Percentiles rank a stretch among this genome's conserved stretches.
phyloP scores from a whole-genome alignment of 1,139 yeast genomes.

The Kazachstania sp. region DNA sequence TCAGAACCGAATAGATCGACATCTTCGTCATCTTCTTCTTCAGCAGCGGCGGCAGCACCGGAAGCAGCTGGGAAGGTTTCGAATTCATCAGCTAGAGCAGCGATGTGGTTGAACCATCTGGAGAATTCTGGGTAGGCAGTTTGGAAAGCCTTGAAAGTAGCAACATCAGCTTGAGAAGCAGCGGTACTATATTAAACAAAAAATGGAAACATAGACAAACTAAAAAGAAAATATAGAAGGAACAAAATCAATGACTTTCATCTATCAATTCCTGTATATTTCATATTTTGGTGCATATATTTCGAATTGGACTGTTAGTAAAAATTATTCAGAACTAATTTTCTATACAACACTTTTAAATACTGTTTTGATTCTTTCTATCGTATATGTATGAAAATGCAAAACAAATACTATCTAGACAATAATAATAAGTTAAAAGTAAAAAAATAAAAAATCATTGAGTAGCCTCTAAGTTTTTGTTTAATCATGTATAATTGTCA shows the following conservation, averaged over 20 bases:
- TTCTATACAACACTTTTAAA: too few relatives aligned
- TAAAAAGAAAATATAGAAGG: neutral
- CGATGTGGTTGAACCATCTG: conserved; percentile 98
- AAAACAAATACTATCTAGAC: neutral
- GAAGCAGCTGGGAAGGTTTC: conserved; percentile 62
- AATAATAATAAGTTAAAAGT: neutral
- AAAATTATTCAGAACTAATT: too few relatives aligned
- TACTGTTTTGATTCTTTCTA: too few relatives aligned
- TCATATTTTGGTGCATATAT: neutral
- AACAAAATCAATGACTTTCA: neutral
- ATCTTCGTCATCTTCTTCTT: conserved; percentile 78
- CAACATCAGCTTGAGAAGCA: conserved; percentile 93
- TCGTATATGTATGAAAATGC: neutral
- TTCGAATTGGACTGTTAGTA: too few relatives aligned
- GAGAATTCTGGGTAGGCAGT: conserved; percentile 85
- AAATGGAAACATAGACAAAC: neutral
- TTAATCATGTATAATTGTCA: conserved; percentile 3
- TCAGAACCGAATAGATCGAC: conserved; percentile 93
- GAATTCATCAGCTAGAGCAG: conserved; percentile 82
- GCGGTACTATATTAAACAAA: conserved; percentile 42
- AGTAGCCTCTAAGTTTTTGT: neutral
- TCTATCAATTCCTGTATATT: neutral
- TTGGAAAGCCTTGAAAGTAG: conserved; percentile 93
- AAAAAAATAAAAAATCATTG: neutral
- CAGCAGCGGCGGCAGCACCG: conserved; percentile 52